These are phyloP conservation scores for Hyaloscypha finlandica DNA, from an alignment of 495 filamentous ascomycete species.

Conservation along the genomic window DNA sequence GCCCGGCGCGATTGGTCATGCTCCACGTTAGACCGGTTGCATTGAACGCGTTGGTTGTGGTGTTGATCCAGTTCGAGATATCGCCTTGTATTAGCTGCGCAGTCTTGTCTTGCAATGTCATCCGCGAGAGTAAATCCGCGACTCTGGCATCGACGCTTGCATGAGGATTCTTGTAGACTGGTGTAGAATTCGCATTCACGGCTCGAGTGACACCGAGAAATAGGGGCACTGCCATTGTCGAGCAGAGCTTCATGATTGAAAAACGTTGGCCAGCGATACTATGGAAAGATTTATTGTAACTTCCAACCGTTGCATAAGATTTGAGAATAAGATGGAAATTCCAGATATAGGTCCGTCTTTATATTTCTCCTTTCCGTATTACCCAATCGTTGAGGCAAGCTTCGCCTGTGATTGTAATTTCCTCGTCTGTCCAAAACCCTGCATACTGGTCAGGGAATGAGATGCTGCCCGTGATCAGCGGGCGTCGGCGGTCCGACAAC, in stretches of 20 bases:
- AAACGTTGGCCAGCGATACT: not conserved
- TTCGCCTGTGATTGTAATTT: too few species aligned
- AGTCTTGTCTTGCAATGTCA: conserved; percentile 72
- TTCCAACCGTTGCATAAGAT: too few species aligned
- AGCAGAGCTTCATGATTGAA: conserved; percentile 8
- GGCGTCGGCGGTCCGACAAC: too few species aligned
- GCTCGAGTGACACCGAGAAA: not conserved
- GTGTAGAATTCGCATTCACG: conserved; percentile 11
- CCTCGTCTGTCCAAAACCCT: too few species aligned
- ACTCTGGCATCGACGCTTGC: conserved; percentile 63
- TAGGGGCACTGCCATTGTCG: not conserved
- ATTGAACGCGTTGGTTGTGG: conserved; percentile 59
- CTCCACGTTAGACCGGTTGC: conserved; percentile 62
- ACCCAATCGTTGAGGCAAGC: too few species aligned
- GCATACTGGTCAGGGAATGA: too few species aligned
- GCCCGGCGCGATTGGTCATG: conserved; percentile 61
- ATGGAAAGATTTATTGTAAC: too few species aligned
- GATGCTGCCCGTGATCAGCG: too few species aligned
- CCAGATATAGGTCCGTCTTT: too few species aligned
- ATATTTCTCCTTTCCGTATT: too few species aligned
- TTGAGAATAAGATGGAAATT: too few species aligned
- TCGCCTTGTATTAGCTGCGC: conserved; percentile 70
- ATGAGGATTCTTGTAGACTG: conserved; percentile 62
- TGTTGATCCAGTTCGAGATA: conserved; percentile 70
- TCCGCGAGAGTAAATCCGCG: conserved; percentile 62